Base-by-base conservation (phyloP, 1,284 basidiomycete genomes). In the Cystobasidiaceae sp. region DNA sequence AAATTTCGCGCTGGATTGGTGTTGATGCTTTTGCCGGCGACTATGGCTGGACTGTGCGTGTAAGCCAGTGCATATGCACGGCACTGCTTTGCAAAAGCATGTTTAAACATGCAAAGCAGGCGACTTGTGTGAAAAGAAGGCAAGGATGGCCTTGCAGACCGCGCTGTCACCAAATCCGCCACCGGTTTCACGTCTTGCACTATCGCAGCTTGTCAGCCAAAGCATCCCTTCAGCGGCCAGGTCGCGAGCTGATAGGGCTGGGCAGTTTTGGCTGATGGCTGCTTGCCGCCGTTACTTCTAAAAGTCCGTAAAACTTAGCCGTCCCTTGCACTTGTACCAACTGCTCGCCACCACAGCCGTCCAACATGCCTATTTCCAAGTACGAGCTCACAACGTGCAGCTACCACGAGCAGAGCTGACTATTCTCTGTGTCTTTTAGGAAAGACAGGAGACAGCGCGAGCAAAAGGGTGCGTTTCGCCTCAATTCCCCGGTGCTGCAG, bases 381-480 rank as follows among this genome's bases (percentile, higher is more conserved):
- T 60, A 46, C 27, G 54, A 28, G 4, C 27, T 34, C 23, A n/a
- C 41, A 27, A n/a, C 30, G 9, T 4, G 17, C n/a, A 25, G 34
- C 4, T 6, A 25, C n/a, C 13, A 8, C 19, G 34, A 2, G 4
- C 19, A 41, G 34, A 15, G 39, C 25, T 55, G 34, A 55, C 37
- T 37, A 7, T n/a, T 34, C 7, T 37, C 34, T 44, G 19, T 28
- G n/a, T 39, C 37, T 56, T 7, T 25, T 43, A 56, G 48, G 48
- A 60, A 62, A 37, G 60, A 62, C 50, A 33, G 60, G 25, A 51
- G 60, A 41, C 30, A 32, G 13, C 60, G 60, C 60, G 60, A 62
- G 9, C 60, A 62, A 50, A 62, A 62, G 46, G 56, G 56, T 46
- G 30, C 8, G 56, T 44, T 30, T 27, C 13, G 6, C 21, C 30